Conservation (phyloP, 371 early-diverging fungal species). For the Circinella umbellata region DNA sequence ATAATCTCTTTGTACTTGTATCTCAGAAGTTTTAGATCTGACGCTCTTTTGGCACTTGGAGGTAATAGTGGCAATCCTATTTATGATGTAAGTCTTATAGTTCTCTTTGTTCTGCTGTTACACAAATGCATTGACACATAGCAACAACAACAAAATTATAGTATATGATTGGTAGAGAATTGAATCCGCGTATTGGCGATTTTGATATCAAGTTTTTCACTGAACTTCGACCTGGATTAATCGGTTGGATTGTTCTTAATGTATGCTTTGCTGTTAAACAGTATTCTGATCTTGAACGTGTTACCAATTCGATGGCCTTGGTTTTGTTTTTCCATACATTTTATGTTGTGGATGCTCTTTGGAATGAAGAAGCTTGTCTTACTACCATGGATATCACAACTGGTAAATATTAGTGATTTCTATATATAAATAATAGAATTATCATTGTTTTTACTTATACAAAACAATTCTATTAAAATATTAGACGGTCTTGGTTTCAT, state of each 20-base stretch:
- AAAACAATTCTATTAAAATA: not conserved
- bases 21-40: slow-evolving; percentile 71
- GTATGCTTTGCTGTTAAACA: slow-evolving; percentile 82
- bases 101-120: not conserved
- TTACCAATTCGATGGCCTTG: slow-evolving; percentile 82
- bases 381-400: slow-evolving; percentile 95
- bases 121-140: not conserved
- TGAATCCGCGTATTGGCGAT: slow-evolving; percentile 85
- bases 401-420: slow-evolving; percentile 22
- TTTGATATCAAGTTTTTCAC: slow-evolving; percentile 94
- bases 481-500: slow-evolving; percentile 95
- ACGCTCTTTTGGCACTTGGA: slow-evolving; percentile 76
- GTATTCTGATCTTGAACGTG: slow-evolving; percentile 61
- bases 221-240: slow-evolving; percentile 90
- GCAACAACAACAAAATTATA: slow-evolving; percentile 9
- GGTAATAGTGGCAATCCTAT: slow-evolving; percentile 88
- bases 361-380: slow-evolving; percentile 80
- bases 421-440: not conserved
- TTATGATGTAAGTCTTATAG: slow-evolving; percentile 71
- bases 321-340: slow-evolving; percentile 76
- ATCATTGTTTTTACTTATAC: too few relatives aligned
- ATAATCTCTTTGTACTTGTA: slow-evolving; percentile 74
- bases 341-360: slow-evolving; percentile 89
- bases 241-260: slow-evolving; percentile 85
- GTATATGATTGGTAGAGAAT: slow-evolving; percentile 84